Percentiles rank a stretch among this genome's conserved stretches.
These are phyloP conservation scores for Dactylellina parvicollis DNA, from an alignment of 2,329 filamentous ascomycete species.

Conservation along the genomic window DNA sequence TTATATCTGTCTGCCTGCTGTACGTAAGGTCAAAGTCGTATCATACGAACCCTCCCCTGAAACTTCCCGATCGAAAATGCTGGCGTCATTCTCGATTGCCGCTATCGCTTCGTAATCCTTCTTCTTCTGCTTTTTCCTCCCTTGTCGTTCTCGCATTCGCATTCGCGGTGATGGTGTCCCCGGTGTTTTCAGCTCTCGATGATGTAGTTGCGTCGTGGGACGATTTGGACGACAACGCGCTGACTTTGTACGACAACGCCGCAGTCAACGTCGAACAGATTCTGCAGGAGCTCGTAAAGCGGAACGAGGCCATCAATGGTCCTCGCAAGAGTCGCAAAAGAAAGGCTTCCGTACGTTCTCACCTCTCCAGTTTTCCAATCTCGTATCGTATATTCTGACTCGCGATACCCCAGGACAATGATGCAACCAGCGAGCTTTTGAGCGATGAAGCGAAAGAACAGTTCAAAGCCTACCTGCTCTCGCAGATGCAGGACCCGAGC, in stretches of 20 bases:
- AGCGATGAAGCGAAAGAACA: slow-evolving; percentile 47
- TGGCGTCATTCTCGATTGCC: slow-evolving; percentile 16
- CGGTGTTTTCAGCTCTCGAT: slow-evolving; percentile 26
- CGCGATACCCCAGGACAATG: slow-evolving; percentile 13
- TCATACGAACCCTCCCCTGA: slow-evolving; percentile 33
- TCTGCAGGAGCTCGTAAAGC: slow-evolving; percentile 52
- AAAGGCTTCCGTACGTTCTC: slow-evolving; percentile 45
- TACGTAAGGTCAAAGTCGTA: slow-evolving; percentile 17
- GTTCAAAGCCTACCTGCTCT: slow-evolving; percentile 51
- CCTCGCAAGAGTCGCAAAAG: slow-evolving; percentile 48
- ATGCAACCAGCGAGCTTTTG: slow-evolving; percentile 27
- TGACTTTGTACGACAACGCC: slow-evolving; percentile 37
- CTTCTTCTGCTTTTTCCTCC: slow-evolving; percentile 3
- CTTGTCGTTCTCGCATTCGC: no score
- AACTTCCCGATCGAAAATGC: slow-evolving; percentile 8
- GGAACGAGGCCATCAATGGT: slow-evolving; percentile 50
- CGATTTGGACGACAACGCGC: slow-evolving; percentile 44
- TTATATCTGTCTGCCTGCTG: slow-evolving; percentile 11
- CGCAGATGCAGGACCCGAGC: slow-evolving; percentile 45
- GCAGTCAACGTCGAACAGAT: slow-evolving; percentile 54
- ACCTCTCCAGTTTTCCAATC: not conserved
- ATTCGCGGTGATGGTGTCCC: slow-evolving; percentile 22
- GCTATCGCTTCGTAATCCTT: not conserved
- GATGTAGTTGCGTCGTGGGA: slow-evolving; percentile 28
- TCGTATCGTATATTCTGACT: slow-evolving; percentile 2